A percentile compares a stretch with the other conserved stretches of the same genome.
Evolutionary conservation across 805 yeast species (phyloP).

Genomic region (Wickerhamiella domercqiae): DNA sequence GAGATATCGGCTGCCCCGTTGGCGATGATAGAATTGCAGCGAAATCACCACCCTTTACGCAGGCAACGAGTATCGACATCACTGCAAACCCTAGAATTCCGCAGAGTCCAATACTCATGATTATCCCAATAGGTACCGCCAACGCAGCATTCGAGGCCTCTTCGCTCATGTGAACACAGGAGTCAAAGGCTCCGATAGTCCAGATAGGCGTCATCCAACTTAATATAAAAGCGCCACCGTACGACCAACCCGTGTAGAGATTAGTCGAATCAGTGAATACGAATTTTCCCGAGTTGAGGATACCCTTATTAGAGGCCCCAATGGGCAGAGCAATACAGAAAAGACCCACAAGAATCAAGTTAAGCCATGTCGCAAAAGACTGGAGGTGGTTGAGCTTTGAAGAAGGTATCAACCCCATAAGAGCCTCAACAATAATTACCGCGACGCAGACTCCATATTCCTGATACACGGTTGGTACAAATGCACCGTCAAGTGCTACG

Average conservation of each 20-base stretch:
- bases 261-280: conserved; percentile 42
- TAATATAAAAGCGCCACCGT: conserved; percentile 40
- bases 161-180: conserved; percentile 58
- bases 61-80: conserved; percentile 36
- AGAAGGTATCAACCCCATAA: conserved; percentile 43
- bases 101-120: conserved; percentile 41
- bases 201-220: conserved; percentile 55
- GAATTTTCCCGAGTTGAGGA: conserved; percentile 35
- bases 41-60: conserved; percentile 30
- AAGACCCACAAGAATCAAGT: conserved; percentile 36
- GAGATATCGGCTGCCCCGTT: conserved; percentile 47
- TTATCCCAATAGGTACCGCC: conserved; percentile 51
- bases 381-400: conserved; percentile 43
- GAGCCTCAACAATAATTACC: conserved; percentile 37
- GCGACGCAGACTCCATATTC: conserved; percentile 56
- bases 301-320: conserved; percentile 25
- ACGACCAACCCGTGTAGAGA: conserved; percentile 36
- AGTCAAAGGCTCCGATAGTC: conserved; percentile 63
- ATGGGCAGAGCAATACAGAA: conserved; percentile 51
- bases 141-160: conserved; percentile 48
- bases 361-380: conserved; percentile 39
- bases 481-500: conserved; percentile 29
- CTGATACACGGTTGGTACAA: conserved; percentile 37
- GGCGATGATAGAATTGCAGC: conserved; percentile 28
- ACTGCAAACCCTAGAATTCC: conserved; percentile 44